These are phyloP conservation scores for Karstenula rhodostoma DNA, from an alignment of 2,329 filamentous ascomycete genomes.

Conservation along the genomic window DNA sequence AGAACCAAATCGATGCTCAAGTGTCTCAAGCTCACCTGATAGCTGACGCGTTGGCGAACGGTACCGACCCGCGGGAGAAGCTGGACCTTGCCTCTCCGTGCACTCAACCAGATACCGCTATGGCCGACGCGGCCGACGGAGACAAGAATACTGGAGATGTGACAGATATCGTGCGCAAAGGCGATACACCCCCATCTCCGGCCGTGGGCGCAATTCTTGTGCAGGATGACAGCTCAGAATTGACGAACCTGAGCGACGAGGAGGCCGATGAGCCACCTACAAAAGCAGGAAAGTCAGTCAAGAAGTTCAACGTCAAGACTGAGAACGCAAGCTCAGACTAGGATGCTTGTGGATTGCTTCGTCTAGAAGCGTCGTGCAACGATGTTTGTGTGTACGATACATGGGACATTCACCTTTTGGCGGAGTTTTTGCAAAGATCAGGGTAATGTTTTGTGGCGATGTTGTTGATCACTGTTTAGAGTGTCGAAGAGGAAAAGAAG, in stretches of 20 bases:
- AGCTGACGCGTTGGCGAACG: slow-evolving; percentile 4
- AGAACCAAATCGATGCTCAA: slow-evolving; percentile 17
- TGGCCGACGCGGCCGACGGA: neutral
- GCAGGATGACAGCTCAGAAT: neutral
- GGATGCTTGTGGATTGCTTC: neutral
- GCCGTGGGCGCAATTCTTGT: neutral
- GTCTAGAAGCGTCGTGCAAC: neutral
- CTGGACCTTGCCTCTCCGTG: neutral
- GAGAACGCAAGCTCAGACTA: neutral
- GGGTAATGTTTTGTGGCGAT: neutral
- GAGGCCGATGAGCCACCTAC: neutral
- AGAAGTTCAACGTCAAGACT: neutral
- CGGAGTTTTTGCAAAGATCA: neutral
- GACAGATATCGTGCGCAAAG: neutral
- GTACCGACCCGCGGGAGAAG: neutral
- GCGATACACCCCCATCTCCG: too few relatives aligned
- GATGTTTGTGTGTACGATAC: neutral
- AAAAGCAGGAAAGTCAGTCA: neutral
- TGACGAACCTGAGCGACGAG: neutral
- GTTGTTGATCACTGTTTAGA: neutral
- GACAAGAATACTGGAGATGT: neutral
- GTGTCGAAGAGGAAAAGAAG: neutral
- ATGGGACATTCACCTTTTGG: neutral
- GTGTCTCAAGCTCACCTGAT: slow-evolving; percentile 9
- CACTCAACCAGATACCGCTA: neutral